Evolutionary conservation across 2,329 filamentous ascomycete genomes (phyloP).

Genomic region (Thelonectria olida): DNA sequence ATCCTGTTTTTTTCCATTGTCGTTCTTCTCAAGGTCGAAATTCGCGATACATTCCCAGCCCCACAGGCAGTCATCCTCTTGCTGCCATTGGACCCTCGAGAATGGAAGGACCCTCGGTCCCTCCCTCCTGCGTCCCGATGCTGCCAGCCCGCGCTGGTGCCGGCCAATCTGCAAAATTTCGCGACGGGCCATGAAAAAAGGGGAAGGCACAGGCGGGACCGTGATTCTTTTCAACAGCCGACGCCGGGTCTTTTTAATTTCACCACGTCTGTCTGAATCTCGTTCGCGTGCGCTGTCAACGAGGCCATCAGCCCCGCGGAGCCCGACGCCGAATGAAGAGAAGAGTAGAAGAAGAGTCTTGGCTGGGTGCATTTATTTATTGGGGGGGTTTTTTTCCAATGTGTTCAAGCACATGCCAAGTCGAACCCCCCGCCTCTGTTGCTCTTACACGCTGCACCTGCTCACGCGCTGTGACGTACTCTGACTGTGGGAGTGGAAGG

Average conservation of each 20-base stretch:
- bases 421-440: not conserved
- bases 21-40: too few relatives aligned
- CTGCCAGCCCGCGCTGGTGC: not conserved
- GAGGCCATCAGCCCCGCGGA: not conserved
- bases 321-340: not conserved
- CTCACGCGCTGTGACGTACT: not conserved
- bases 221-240: not conserved
- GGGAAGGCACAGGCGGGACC: not conserved
- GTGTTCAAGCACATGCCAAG: not conserved
- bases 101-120: too few relatives aligned
- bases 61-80: not conserved
- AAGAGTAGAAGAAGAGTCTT: not conserved
- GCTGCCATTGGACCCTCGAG: not conserved
- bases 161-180: slow-evolving; percentile 16
- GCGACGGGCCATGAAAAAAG: not conserved
- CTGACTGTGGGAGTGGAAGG: too few relatives aligned
- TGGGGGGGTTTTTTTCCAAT: too few relatives aligned
- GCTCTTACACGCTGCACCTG: not conserved
- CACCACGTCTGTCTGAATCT: not conserved
- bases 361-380: too few relatives aligned
- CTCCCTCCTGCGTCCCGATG: too few relatives aligned
- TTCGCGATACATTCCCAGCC: too few relatives aligned
- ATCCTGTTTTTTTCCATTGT: too few relatives aligned
- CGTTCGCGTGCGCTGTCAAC: too few relatives aligned
- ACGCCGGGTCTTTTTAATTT: not conserved